Base-by-base conservation (phyloP, 768 basidiomycete genomes). In the Tylopilus intermedius region DNA sequence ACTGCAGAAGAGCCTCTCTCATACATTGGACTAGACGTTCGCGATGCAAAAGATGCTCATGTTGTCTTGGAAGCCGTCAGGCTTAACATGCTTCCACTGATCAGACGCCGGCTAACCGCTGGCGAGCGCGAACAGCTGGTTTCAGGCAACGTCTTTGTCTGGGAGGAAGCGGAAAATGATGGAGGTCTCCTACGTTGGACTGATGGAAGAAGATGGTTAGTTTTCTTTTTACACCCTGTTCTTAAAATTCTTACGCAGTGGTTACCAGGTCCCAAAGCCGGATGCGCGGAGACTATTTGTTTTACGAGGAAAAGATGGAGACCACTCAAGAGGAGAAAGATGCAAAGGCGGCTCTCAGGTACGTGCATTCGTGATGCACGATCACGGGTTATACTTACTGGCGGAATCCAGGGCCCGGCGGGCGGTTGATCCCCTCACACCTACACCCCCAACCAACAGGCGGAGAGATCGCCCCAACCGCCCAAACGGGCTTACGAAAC, bases 261-360 rank as follows among this genome's bases (percentile, higher is more conserved):
- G 13, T 29, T 29, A 30, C 15, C 56, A 89, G 88, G 87, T 90
- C 88, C 1, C 88, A 90, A 65, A 90, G 88, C 67, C 74, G 88
- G 53, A 90, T 90, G 88, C 75, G 86, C 24, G 87, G 83, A 21
- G 88, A 87, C 64, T 90, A 88, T 63, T 72, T 90, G 14, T 90
- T 88, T 68, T 90, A 90, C 58, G 88, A 89, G 63, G 87, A 89
- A 66, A 89, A 89, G 62, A 82, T 88, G 46, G 87, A 87, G 59
- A 85, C 83, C 0, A 90, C 86, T 1, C 82, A 84, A 54, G 88
- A 88, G 62, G 88, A 88, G 65, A 80, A 83, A 57, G 85, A 88
- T 57, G 80, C 84, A 0, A 90, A 89, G 60, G 88, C 87, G 47
- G 86, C 84, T n/a, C 74, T 88, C 58, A 76, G 88, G 86, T 86